These are phyloP conservation scores for Lippia alba DNA, from an alignment of 305 asterid species.

Conservation along the genomic window DNA sequence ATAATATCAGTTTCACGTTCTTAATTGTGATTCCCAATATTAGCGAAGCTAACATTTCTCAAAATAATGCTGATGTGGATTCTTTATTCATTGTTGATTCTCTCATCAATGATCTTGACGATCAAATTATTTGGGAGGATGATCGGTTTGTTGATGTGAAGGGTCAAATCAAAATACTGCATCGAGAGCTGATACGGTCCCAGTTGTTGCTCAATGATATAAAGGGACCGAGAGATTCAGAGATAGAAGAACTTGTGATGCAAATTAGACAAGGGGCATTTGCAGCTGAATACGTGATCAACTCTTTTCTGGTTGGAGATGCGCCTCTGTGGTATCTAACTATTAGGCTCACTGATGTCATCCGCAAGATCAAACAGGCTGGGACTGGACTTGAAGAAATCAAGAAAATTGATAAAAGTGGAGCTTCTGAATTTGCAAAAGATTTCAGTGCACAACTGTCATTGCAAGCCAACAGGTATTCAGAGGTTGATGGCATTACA, in stretches of 20 bases:
- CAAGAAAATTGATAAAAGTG: neutral
- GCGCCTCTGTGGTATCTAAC: constrained; percentile 17
- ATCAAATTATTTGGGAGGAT: neutral
- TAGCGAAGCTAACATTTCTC: neutral
- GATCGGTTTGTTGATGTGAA: neutral
- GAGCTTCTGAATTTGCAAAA: neutral
- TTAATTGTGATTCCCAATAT: neutral
- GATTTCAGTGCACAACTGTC: neutral
- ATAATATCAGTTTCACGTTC: neutral
- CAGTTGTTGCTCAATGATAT: neutral
- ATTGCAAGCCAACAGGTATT: neutral
- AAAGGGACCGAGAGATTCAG: neutral
- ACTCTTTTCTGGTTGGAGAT: constrained; percentile 14
- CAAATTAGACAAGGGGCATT: constrained; percentile 1
- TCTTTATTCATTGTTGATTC: constrained; percentile 14
- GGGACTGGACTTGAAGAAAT: neutral
- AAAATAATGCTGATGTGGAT: neutral
- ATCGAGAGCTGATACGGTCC: neutral
- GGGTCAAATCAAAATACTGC: constrained; percentile 5
- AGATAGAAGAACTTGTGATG: constrained; percentile 7
- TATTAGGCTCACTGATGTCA: constrained; percentile 9
- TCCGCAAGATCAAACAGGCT: neutral
- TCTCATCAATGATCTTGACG: constrained; percentile 10
- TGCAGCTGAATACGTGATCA: constrained; percentile 19
- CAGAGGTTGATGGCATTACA: constrained; percentile 7